Evolutionary conservation across 805 yeast genomes (phyloP), one percentile per base, ranked within the genome.

Genomic region (Blastobotrys muscicola): DNA sequence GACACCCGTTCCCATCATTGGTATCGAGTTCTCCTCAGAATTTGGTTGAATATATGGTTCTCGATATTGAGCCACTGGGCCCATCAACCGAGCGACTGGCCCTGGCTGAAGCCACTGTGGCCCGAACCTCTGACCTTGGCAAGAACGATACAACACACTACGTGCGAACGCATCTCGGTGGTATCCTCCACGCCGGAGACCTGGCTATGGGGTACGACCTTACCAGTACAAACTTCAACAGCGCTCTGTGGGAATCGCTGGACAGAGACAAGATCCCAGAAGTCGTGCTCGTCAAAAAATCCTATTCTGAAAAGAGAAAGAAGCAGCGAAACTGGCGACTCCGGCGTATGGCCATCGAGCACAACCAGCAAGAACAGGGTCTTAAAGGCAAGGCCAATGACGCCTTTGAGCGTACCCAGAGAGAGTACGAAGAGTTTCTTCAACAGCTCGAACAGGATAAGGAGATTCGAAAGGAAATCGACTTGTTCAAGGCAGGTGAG

Each of bases 341-440:
- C 66, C 84, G 85, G 80, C 83, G 97, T 74, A 89, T 90, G 96
- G 97, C 97, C 33, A 84, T 74, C 59, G 97, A 92, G 67, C 94
- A 89, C 68, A 76, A 78, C 52, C 97, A 89, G 12, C 39, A 37
- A 5, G 45, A 45, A 33, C 53, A 45, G n/a, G 33, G 39, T 9
- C 15, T 15, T 3, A 12, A 36, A 33, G 41, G 30, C 14, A 89
- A 85, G 44, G 79, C 74, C 65, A 89, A 82, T 66, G 95, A 87
- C 66, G 55, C 87, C 84, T 83, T 75, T 85, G 66, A 94, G 83
- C 69, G 95, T 83, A 64, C 76, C 15, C 48, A 44, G 33, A 39
- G 50, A 13, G 56, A 50, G 9, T 53, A 50, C 38, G 56, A 51
- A 39, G 49, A 51, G 44, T 53, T 53, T 35, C 39, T 53, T 36